phyloP scores from a whole-genome alignment of 805 yeast genomes.

The Lipomyces yamadae region DNA sequence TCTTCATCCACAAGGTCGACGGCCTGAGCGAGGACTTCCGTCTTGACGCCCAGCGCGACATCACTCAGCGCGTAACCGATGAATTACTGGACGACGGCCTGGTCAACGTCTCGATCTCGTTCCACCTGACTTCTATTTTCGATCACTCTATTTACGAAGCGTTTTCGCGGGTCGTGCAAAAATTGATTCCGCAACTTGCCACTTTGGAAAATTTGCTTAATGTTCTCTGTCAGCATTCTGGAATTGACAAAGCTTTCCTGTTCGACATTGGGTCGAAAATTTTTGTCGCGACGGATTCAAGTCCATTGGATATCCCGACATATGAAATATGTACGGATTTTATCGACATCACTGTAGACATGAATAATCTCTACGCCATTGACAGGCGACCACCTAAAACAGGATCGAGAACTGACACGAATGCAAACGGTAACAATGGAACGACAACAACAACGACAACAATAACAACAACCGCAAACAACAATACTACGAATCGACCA shows the following conservation, averaged over 20 bases:
- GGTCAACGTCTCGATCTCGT: constrained; percentile 88
- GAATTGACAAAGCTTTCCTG: constrained; percentile 88
- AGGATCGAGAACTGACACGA: constrained; percentile 17
- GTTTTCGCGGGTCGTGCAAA: constrained; percentile 89
- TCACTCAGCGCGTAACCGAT: constrained; percentile 94
- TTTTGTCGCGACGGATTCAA: constrained; percentile 93
- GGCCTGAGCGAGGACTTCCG: constrained; percentile 93
- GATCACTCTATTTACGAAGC: constrained; percentile 97
- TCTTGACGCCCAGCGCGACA: constrained; percentile 92
- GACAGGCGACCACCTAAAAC: constrained; percentile 21
- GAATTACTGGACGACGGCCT: constrained; percentile 86
- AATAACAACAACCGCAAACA: no score
- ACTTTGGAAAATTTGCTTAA: constrained; percentile 87
- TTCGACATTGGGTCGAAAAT: constrained; percentile 92
- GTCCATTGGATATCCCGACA: constrained; percentile 93
- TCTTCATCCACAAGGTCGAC: constrained; percentile 92
- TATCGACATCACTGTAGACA: constrained; percentile 89
- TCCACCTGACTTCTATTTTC: constrained; percentile 89
- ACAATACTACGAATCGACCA: not conserved
- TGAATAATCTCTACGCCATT: constrained; percentile 54
- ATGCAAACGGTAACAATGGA: constrained; percentile 26
- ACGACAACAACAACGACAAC: not conserved
- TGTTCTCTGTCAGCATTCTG: constrained; percentile 82
- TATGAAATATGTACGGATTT: constrained; percentile 98
- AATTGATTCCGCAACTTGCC: constrained; percentile 85